Conservation (phyloP, 768 basidiomycete species). For the Clavulina sp. region DNA sequence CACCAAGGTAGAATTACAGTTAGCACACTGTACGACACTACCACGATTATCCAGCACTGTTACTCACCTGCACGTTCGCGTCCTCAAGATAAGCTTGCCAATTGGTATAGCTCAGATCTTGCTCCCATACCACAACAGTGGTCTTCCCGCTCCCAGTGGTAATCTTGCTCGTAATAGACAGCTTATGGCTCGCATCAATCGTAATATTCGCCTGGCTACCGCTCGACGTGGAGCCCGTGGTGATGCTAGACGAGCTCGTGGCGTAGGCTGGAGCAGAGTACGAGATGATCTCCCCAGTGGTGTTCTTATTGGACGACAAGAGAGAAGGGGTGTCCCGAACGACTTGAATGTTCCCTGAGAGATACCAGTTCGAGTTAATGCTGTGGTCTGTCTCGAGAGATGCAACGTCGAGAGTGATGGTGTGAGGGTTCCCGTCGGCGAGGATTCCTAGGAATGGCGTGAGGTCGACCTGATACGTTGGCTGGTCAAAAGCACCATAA, state of each 20-base stretch:
- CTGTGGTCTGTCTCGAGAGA: conserved; percentile 48
- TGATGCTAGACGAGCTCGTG: conserved; percentile 30
- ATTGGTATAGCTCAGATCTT: conserved; percentile 43
- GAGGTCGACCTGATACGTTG: conserved; percentile 60
- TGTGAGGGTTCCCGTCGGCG: conserved; percentile 50
- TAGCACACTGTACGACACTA: too few relatives aligned
- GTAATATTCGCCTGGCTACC: conserved; percentile 39
- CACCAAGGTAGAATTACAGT: not conserved
- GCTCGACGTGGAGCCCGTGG: conserved; percentile 9
- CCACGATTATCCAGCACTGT: not conserved
- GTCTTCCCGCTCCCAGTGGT: conserved; percentile 40
- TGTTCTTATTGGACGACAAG: conserved; percentile 42
- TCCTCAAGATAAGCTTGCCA: conserved; percentile 41
- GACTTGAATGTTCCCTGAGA: conserved; percentile 33
- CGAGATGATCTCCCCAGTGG: conserved; percentile 46
- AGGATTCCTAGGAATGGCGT: conserved; percentile 61
- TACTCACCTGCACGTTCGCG: conserved; percentile 23
- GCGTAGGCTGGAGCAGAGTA: conserved; percentile 46
- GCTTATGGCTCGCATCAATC: conserved; percentile 36
- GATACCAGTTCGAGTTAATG: conserved; percentile 53
- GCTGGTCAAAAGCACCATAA: conserved; percentile 59
- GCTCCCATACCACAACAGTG: conserved; percentile 42
- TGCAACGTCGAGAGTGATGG: conserved; percentile 51
- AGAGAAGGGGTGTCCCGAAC: conserved; percentile 43
- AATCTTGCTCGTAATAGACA: conserved; percentile 46